These are phyloP conservation scores for Penicillium malachiteum DNA, from an alignment of 495 filamentous ascomycete species.

Conservation along the genomic window DNA sequence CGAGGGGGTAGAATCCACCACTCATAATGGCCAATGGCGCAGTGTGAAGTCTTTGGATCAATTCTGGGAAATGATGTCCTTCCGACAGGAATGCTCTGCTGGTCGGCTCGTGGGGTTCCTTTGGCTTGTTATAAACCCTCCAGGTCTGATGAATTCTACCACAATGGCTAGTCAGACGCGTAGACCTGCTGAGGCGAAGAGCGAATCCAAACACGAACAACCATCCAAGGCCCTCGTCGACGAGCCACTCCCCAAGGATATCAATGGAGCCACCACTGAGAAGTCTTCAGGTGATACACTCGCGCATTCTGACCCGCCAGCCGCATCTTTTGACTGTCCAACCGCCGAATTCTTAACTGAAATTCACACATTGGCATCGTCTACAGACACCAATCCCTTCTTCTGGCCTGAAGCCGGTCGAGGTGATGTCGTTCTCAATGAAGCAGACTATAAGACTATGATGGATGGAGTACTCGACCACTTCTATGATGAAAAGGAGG, in stretches of 20 bases:
- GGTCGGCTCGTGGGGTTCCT: conserved; percentile 90
- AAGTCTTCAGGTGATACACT: not conserved
- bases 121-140: conserved; percentile 78
- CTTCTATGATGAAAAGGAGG: conserved; percentile 71
- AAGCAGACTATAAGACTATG: conserved; percentile 72
- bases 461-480: conserved; percentile 78
- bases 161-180: conserved; percentile 36
- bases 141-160: conserved; percentile 37
- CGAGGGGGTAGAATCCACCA: conserved; percentile 31
- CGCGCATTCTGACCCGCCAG: conserved; percentile 11
- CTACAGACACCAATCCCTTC: conserved; percentile 52
- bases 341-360: conserved; percentile 50
- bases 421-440: conserved; percentile 67
- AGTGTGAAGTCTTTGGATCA: conserved; percentile 78
- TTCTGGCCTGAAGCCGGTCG: conserved; percentile 66
- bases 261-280: not conserved
- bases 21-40: conserved; percentile 67
- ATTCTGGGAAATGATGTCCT: conserved; percentile 99
- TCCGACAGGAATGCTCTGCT: conserved; percentile 90
- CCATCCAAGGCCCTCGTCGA: conserved; percentile 5
- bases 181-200: conserved; percentile 1
- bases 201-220: conserved; percentile 10
- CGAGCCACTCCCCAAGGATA: not conserved
- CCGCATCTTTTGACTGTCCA: conserved; percentile 30
- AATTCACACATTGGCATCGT: conserved; percentile 2